Percentiles rank a stretch among this genome's conserved stretches.
Conservation (phyloP, 495 filamentous ascomycete species). For the Echria macrotheca region DNA sequence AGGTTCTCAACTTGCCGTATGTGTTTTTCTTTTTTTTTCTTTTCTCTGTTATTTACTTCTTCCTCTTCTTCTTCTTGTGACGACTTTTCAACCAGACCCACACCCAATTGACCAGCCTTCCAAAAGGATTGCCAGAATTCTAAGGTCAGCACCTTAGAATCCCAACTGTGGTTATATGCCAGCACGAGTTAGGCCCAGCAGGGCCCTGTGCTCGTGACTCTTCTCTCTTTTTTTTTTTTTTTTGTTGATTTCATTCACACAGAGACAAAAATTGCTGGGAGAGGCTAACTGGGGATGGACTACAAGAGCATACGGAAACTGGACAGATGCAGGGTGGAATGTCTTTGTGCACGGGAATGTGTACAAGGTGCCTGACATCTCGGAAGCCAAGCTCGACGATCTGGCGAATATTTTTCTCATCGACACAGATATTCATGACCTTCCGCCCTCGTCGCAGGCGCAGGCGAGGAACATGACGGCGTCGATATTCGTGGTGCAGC, state of each 20-base stretch:
- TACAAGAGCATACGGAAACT: constrained; percentile 72
- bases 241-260: too few species aligned
- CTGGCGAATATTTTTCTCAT: constrained; percentile 67
- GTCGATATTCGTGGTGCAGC: constrained; percentile 66
- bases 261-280: too few species aligned
- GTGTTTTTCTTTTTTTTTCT: neutral
- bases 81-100: too few species aligned
- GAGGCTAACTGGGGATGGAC: too few species aligned
- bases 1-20: constrained; percentile 65
- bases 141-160: too few species aligned
- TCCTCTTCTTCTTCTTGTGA: constrained; percentile 9
- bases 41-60: neutral
- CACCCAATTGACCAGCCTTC: too few species aligned
- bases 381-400: constrained; percentile 53
- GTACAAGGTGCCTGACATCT: constrained; percentile 68
- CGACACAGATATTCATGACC: constrained; percentile 51
- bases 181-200: too few species aligned
- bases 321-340: constrained; percentile 71
- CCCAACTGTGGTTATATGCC: too few species aligned
- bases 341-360: constrained; percentile 72
- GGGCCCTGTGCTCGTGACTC: too few species aligned
- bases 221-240: too few species aligned
- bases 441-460: constrained; percentile 52
- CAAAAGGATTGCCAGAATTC: too few species aligned
- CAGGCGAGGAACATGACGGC: constrained; percentile 70